A percentile compares a stretch with the other conserved stretches of the same genome.
These are phyloP conservation scores for Hanseniaspora hatyaiensis DNA, from an alignment of 805 yeast species.

Conservation along the genomic window DNA sequence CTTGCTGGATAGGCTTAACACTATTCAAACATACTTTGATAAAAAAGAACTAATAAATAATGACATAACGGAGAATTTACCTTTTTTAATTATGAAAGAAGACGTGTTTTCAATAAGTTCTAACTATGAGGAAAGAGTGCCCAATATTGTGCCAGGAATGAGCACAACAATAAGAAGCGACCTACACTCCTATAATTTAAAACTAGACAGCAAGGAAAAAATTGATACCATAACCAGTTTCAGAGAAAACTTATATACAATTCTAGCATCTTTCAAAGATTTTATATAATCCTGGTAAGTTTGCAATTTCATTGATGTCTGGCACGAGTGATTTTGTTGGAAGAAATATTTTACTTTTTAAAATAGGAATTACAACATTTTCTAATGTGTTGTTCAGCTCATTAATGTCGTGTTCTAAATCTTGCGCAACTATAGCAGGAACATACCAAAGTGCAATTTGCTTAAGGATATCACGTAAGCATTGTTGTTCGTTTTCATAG, in stretches of 20 bases:
- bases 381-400: slow-evolving; percentile 38
- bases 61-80: slow-evolving; percentile 5
- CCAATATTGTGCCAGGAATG: slow-evolving; percentile 14
- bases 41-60: slow-evolving; percentile 7
- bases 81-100: slow-evolving; percentile 11
- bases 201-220: neutral
- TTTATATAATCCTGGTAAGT: slow-evolving; percentile 75
- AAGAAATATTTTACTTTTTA: slow-evolving; percentile 55
- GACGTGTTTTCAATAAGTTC: slow-evolving; percentile 12
- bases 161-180: slow-evolving; percentile 10
- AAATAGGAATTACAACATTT: slow-evolving; percentile 49
- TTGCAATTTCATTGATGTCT: slow-evolving; percentile 74
- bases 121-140: slow-evolving; percentile 11
- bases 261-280: slow-evolving; percentile 81
- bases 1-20: slow-evolving; percentile 10
- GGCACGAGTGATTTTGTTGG: slow-evolving; percentile 36
- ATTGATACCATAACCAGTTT: slow-evolving; percentile 3
- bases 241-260: slow-evolving; percentile 8
- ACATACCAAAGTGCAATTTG: slow-evolving; percentile 64
- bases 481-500: slow-evolving; percentile 56
- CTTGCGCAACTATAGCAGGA: slow-evolving; percentile 41
- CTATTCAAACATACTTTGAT: slow-evolving; percentile 8
- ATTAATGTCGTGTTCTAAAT: slow-evolving; percentile 22
- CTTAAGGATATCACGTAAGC: slow-evolving; percentile 51
- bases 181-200: neutral